Base-by-base conservation (phyloP, 2,329 filamentous ascomycete species). In the Metarhizium rileyi region DNA sequence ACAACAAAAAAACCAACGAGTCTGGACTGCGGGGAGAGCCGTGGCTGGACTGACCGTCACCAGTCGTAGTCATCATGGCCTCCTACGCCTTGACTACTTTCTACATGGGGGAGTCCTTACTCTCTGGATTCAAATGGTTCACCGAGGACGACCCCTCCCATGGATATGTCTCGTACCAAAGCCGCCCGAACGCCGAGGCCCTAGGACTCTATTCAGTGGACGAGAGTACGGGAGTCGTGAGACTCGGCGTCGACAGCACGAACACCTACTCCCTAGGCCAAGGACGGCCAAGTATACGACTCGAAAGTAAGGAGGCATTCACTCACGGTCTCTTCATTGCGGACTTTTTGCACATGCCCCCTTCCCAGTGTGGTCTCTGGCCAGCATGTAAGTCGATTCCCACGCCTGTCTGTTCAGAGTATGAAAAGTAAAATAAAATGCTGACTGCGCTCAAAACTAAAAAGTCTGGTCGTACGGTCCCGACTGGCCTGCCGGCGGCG, bases 301-400 rank as follows among this genome's bases (percentile, higher is more conserved):
- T 90, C 12, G 78, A 80, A 41, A 86, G 82, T 65, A 83, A 78
- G 48, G 72, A 77, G 46, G 65, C 71, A 4, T 90, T 81, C 63
- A 78, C 73, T 27, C 73, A 82, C 56, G 85, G 83, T 1, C 74
- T 89, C 9, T 80, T 89, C 57, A 81, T 90, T 46, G 72, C 84
- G 22, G 86, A 90, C 61, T 76, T 89, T 47, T 71, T 73, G 18
- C 85, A 90, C 57, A 89, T 90, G 83, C 84, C 86, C 3, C 75
- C 73, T 2, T 80, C 81, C 2, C 70, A 78, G 46, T 90, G 86
- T 56, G 86, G 86, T 22, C 75, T 80, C 22, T 89, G 86, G 85
- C 85, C 86, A 48, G 81, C 84, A 65, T 87, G 76, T 81, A 68
- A 63, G 69, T 65, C 20, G 7, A 26, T 9, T 6, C 16, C 10